Conservation (phyloP, 2,329 filamentous ascomycete species). For the Penicillium italicum region DNA sequence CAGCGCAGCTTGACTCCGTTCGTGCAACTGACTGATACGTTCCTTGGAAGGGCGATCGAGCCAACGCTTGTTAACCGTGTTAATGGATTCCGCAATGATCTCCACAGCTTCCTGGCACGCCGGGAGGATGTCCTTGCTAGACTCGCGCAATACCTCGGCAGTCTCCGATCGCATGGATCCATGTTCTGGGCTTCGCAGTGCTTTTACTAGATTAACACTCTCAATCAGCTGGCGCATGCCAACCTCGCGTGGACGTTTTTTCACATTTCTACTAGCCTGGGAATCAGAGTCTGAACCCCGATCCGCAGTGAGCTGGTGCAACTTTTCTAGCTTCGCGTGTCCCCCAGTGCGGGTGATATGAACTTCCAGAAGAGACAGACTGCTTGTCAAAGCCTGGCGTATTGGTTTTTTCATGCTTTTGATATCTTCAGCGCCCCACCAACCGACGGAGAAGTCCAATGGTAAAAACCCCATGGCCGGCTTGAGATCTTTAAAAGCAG, state of each 20-base stretch:
- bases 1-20: conserved; percentile 19
- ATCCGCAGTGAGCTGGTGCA: conserved; percentile 9
- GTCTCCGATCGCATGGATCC: conserved; percentile 33
- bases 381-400: conserved; percentile 35
- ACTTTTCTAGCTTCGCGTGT: conserved; percentile 18
- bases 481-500: conserved; percentile 38
- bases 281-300: conserved; percentile 4
- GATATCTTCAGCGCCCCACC: conserved; percentile 48
- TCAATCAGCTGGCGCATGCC: conserved; percentile 35
- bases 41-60: conserved; percentile 24
- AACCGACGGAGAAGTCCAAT: conserved; percentile 46
- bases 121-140: conserved; percentile 26
- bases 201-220: conserved; percentile 35
- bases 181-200: conserved; percentile 39
- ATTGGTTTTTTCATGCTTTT: conserved; percentile 36
- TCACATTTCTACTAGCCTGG: conserved; percentile 9
- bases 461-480: conserved; percentile 45
- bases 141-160: conserved; percentile 31
- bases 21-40: conserved; percentile 20
- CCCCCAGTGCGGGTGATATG: conserved; percentile 37
- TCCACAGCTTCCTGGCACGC: conserved; percentile 26
- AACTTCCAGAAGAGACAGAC: conserved; percentile 43
- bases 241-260: conserved; percentile 20
- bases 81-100: conserved; percentile 26
- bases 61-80: conserved; percentile 32